phyloP scores from a whole-genome alignment of 306 rosid species.

The Trichosanthes truncata region DNA sequence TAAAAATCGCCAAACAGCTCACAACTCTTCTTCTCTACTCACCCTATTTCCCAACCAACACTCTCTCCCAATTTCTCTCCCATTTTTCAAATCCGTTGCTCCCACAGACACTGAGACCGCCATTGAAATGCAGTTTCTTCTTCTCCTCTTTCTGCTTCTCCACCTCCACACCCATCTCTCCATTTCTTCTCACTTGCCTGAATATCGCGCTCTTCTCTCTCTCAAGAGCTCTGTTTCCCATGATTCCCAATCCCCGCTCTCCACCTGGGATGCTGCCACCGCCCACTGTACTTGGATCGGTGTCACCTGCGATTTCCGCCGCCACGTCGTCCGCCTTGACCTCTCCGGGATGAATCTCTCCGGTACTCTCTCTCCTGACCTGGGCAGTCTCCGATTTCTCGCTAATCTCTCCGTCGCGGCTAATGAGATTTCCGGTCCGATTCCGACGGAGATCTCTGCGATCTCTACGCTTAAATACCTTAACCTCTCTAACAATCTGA shows the following conservation, averaged over 20 bases:
- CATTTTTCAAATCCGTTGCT: background rate
- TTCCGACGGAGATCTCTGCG: slow-evolving; percentile 51
- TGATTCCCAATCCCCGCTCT: slow-evolving; percentile 37
- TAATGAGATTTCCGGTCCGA: slow-evolving; percentile 45
- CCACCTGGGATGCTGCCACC: slow-evolving; percentile 59
- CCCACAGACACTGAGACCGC: background rate
- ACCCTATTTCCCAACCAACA: background rate
- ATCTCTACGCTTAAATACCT: slow-evolving; percentile 39
- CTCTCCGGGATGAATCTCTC: slow-evolving; percentile 46
- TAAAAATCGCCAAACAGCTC: background rate
- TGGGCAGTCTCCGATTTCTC: slow-evolving; percentile 50
- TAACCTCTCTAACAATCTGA: slow-evolving; percentile 75
- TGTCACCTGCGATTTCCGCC: slow-evolving; percentile 60
- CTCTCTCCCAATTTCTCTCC: background rate
- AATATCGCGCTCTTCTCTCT: slow-evolving; percentile 62
- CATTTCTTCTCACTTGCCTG: slow-evolving; percentile 22
- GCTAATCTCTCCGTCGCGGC: slow-evolving; percentile 43
- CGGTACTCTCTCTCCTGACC: slow-evolving; percentile 44
- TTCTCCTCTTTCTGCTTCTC: slow-evolving; percentile 20
- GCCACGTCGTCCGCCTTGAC: slow-evolving; percentile 51
- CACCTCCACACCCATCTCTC: slow-evolving; percentile 12
- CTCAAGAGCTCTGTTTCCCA: slow-evolving; percentile 37
- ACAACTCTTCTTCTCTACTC: background rate
- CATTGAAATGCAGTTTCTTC: slow-evolving; percentile 13
- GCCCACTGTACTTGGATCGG: slow-evolving; percentile 55